Conservation (phyloP, 352 stramenopile species). For the Phytophthora fragariae region DNA sequence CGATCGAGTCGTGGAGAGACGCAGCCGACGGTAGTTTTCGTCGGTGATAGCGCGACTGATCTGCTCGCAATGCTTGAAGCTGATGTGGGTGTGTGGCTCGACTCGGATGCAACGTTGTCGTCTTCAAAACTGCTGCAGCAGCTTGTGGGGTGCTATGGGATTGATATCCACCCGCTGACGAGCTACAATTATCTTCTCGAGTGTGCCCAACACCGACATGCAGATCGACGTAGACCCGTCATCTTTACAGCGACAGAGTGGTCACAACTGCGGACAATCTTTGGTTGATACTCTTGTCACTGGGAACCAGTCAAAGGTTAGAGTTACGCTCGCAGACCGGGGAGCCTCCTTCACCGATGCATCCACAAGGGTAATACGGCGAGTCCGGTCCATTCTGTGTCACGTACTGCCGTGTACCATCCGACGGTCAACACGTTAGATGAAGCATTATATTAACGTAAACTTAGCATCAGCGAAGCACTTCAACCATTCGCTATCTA, state of each 20-base stretch:
- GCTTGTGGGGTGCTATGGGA: conserved; percentile 45
- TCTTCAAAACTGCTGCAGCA: conserved; percentile 23
- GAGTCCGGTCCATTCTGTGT: no score
- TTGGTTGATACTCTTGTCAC: background rate
- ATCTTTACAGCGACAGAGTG: conserved; percentile 36
- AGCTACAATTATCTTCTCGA: conserved; percentile 22
- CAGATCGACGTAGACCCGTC: conserved; percentile 24
- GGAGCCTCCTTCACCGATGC: no score
- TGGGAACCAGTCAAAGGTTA: no score
- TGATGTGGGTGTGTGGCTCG: conserved; percentile 65
- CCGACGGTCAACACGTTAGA: no score
- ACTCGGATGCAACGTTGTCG: conserved; percentile 1
- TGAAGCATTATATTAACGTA: no score
- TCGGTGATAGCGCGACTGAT: conserved; percentile 78
- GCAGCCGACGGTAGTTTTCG: conserved; percentile 45
- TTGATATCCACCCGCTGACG: conserved; percentile 40
- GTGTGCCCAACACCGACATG: conserved; percentile 5
- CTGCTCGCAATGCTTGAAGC: conserved; percentile 66
- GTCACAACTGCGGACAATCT: conserved; percentile 22
- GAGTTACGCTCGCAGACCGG: no score
- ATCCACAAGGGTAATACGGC: no score
- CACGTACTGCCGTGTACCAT: no score
- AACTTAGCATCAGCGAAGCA: no score
- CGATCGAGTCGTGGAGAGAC: conserved; percentile 1
- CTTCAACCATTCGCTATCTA: no score